Evolutionary conservation across 140 eudicot genomes (phyloP).

Genomic region (Senecio squalidus): DNA sequence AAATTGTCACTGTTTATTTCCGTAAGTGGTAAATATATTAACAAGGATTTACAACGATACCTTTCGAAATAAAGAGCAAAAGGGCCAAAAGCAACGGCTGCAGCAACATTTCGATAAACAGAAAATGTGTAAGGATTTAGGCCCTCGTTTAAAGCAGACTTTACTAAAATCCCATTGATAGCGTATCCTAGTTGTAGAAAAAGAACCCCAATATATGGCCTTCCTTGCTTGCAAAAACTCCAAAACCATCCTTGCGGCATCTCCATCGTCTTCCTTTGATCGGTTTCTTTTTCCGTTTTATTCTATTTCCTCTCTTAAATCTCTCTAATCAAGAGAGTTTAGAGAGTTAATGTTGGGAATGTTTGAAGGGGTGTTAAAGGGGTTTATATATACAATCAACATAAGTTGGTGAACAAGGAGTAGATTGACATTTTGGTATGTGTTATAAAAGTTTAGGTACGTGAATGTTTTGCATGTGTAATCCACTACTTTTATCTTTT

Average conservation of each 20-base stretch:
- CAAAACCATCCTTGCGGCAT: slow-evolving; percentile 21
- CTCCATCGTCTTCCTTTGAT: slow-evolving; percentile 13
- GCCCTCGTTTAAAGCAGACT: slow-evolving; percentile 70
- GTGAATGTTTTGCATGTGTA: slow-evolving; percentile 48
- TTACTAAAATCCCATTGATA: slow-evolving; percentile 41
- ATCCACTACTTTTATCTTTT: slow-evolving; percentile 34
- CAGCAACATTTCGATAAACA: slow-evolving; percentile 57
- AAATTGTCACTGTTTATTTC: not conserved
- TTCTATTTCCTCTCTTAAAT: not conserved
- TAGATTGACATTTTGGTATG: slow-evolving; percentile 18
- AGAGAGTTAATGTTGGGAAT: slow-evolving; percentile 20
- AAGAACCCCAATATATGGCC: slow-evolving; percentile 53
- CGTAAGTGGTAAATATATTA: not conserved
- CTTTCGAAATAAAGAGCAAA: slow-evolving; percentile 64
- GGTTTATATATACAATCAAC: slow-evolving; percentile 24
- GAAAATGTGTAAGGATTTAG: slow-evolving; percentile 67
- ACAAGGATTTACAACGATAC: slow-evolving; percentile 18
- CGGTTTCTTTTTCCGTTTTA: not conserved
- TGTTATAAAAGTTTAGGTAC: slow-evolving; percentile 38
- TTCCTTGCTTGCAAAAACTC: slow-evolving; percentile 25
- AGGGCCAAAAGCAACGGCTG: slow-evolving; percentile 63
- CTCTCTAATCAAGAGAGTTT: slow-evolving; percentile 5
- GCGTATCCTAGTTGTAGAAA: slow-evolving; percentile 62
- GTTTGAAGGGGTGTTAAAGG: slow-evolving; percentile 18
- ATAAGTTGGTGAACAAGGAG: slow-evolving; percentile 15